These are phyloP conservation scores for Mollisia scopiformis DNA, from an alignment of 2,329 filamentous ascomycete species.

Conservation along the genomic window DNA sequence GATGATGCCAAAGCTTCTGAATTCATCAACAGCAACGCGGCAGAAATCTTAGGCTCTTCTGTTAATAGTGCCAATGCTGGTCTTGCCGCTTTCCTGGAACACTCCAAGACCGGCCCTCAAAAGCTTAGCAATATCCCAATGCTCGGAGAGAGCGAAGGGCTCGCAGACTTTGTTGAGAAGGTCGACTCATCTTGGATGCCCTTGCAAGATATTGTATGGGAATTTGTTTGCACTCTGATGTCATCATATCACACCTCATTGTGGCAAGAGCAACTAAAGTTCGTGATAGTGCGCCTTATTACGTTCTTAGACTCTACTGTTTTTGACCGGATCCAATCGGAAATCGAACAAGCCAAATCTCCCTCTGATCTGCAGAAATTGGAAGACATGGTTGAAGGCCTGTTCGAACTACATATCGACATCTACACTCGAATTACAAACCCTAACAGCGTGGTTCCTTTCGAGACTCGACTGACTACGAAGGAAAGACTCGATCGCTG, in stretches of 20 bases:
- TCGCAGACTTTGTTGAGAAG: constrained; percentile 53
- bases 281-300: constrained; percentile 55
- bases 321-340: constrained; percentile 48
- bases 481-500: constrained; percentile 63
- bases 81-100: constrained; percentile 65
- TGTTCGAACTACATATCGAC: constrained; percentile 71
- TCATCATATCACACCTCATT: constrained; percentile 54
- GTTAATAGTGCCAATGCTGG: constrained; percentile 42
- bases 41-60: constrained; percentile 36
- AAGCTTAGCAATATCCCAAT: constrained; percentile 48
- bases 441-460: constrained; percentile 57
- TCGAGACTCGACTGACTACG: constrained; percentile 53
- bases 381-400: constrained; percentile 56
- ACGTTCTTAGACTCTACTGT: constrained; percentile 54
- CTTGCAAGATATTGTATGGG: constrained; percentile 59
- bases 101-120: constrained; percentile 59
- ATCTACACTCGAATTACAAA: constrained; percentile 65
- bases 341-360: constrained; percentile 37
- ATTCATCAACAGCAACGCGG: constrained; percentile 34
- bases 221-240: constrained; percentile 57
- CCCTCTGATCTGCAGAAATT: constrained; percentile 41
- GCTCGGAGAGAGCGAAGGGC: constrained; percentile 56
- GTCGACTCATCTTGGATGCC: constrained; percentile 55
- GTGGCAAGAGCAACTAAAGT: constrained; percentile 63
- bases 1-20: constrained; percentile 41